A percentile compares a stretch with the other conserved stretches of the same genome.
phyloP scores from a whole-genome alignment of 2,329 filamentous ascomycete species.

The Xylariaceae sp. region DNA sequence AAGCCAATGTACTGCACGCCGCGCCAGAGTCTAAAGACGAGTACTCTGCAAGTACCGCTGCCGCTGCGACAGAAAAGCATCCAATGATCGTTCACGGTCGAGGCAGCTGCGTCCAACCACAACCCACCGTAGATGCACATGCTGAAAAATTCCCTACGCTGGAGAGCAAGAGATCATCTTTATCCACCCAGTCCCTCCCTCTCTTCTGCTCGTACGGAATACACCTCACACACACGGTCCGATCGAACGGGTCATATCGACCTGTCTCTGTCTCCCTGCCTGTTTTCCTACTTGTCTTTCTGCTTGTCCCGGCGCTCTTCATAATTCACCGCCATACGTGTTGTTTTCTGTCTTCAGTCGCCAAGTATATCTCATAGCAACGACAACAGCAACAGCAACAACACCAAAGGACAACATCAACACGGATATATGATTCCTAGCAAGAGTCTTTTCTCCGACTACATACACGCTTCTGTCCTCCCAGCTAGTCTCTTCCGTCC shows the following conservation, averaged over 20 bases:
- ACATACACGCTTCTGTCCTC: neutral
- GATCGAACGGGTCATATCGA: no score
- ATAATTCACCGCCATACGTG: neutral
- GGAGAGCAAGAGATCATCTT: slow-evolving; percentile 4
- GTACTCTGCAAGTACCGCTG: neutral
- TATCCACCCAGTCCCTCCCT: neutral
- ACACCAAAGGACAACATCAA: no score
- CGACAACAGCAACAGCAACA: no score
- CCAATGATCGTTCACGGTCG: neutral
- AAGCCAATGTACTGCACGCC: no score
- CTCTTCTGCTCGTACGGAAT: neutral
- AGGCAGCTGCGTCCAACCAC: slow-evolving; percentile 30
- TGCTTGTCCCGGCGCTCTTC: neutral
- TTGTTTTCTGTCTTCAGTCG: neutral
- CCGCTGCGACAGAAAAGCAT: neutral
- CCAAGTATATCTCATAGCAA: no score
- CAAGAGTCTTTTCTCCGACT: neutral
- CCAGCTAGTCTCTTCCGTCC: neutral
- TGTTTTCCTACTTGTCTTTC: neutral
- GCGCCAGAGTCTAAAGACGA: neutral
- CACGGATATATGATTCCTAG: neutral
- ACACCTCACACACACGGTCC: neutral
- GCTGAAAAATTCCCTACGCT: slow-evolving; percentile 1
- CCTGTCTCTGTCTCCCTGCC: neutral
- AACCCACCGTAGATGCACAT: slow-evolving; percentile 29